These are phyloP conservation scores for Claviceps sorghi DNA, from an alignment of 2,329 filamentous ascomycete genomes.

Conservation along the genomic window DNA sequence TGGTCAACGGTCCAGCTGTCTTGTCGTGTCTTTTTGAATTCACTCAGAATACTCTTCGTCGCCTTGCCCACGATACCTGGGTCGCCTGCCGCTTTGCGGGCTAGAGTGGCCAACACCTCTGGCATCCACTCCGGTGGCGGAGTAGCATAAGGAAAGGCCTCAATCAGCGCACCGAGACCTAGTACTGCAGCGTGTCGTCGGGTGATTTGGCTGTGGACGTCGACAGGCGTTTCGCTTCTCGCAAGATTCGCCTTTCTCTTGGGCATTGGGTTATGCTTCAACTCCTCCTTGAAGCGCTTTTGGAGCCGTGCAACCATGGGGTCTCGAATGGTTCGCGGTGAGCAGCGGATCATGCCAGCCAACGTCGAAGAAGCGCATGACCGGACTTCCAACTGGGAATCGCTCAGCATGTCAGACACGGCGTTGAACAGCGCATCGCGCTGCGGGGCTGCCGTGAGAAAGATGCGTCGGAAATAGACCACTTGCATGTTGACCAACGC, in stretches of 20 bases:
- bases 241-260: slow-evolving; percentile 47
- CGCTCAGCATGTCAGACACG: slow-evolving; percentile 89
- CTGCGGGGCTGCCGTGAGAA: slow-evolving; percentile 62
- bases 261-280: slow-evolving; percentile 77
- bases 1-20: slow-evolving; percentile 98
- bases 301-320: slow-evolving; percentile 64
- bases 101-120: slow-evolving; percentile 73
- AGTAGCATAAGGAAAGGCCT: slow-evolving; percentile 91
- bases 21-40: slow-evolving; percentile 98
- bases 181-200: slow-evolving; percentile 80
- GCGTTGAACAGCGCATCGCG: slow-evolving; percentile 74
- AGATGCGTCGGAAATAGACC: slow-evolving; percentile 91
- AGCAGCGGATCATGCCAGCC: slow-evolving; percentile 96
- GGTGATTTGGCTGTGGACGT: slow-evolving; percentile 63
- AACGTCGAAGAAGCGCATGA: slow-evolving; percentile 84
- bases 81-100: slow-evolving; percentile 72
- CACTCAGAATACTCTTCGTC: slow-evolving; percentile 82
- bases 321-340: slow-evolving; percentile 63
- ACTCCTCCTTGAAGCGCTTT: slow-evolving; percentile 59
- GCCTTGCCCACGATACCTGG: slow-evolving; percentile 88
- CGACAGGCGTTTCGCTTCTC: slow-evolving; percentile 54
- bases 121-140: slow-evolving; percentile 91
- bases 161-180: slow-evolving; percentile 77
- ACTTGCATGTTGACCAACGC: slow-evolving; percentile 98
- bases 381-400: slow-evolving; percentile 84